These are phyloP conservation scores for Sonneratia caseolaris DNA, from an alignment of 345 rosid species.

Conservation along the genomic window DNA sequence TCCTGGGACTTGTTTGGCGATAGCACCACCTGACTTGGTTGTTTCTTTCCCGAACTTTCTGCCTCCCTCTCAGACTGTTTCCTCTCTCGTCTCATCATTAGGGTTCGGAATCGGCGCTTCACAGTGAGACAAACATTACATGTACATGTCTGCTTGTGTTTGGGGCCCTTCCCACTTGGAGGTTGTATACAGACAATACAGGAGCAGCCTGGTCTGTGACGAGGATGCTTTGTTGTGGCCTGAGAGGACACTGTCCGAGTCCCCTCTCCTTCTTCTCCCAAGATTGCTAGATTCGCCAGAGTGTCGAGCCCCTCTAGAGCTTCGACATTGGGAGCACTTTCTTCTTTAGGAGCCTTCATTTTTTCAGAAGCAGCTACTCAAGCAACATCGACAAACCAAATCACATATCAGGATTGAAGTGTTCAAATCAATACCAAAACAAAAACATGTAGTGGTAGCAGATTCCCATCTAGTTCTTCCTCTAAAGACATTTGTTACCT, in stretches of 20 bases:
- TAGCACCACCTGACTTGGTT: slow-evolving; percentile 17
- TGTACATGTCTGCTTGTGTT: slow-evolving; percentile 68
- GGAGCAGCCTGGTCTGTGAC: slow-evolving; percentile 84
- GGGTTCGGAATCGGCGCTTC: slow-evolving; percentile 68
- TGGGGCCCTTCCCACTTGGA: slow-evolving; percentile 85
- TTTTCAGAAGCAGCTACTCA: slow-evolving; percentile 37
- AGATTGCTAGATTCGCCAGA: slow-evolving; percentile 54
- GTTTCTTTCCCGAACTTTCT: slow-evolving; percentile 38
- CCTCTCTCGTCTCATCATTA: slow-evolving; percentile 61
- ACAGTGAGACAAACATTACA: slow-evolving; percentile 68
- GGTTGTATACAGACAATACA: slow-evolving; percentile 95
- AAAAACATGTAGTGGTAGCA: background rate
- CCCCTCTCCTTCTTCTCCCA: slow-evolving; percentile 43
- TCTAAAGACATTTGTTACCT: slow-evolving; percentile 30
- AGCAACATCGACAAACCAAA: slow-evolving; percentile 9
- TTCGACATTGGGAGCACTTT: slow-evolving; percentile 20
- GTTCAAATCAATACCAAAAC: slow-evolving; percentile 6
- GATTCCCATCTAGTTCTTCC: background rate
- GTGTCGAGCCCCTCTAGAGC: slow-evolving; percentile 58
- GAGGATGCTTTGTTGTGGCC: slow-evolving; percentile 81
- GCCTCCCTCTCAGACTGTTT: slow-evolving; percentile 53
- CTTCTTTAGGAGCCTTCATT: slow-evolving; percentile 43
- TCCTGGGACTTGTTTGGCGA: slow-evolving; percentile 29
- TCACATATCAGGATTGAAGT: slow-evolving; percentile 4
- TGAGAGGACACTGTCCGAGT: slow-evolving; percentile 46